Conservation (phyloP, 176 grass and related monocot species). For the Avena insularis region DNA sequence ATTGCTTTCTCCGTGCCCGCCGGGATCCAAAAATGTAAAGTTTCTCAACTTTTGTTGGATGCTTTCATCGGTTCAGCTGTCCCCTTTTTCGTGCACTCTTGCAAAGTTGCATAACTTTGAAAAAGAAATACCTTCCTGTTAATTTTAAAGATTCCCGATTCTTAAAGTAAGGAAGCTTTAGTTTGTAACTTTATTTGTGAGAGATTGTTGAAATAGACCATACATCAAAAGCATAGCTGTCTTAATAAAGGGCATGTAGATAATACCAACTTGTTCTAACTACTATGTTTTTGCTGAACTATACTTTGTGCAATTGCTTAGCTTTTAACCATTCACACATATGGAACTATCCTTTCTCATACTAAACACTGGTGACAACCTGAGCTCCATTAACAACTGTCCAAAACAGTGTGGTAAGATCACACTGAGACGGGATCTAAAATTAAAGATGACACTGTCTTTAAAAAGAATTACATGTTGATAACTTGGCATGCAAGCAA, state of each 20-base stretch:
- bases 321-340: neutral
- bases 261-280: neutral
- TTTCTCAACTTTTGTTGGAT: neutral
- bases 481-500: neutral
- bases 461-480: neutral
- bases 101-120: neutral
- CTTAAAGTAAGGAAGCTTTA: neutral
- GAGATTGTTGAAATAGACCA: too few species aligned
- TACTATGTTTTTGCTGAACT: neutral
- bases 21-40: neutral
- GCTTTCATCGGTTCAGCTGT: neutral
- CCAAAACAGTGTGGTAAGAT: neutral
- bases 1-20: neutral
- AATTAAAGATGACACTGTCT: neutral
- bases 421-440: neutral
- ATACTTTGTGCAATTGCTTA: neutral
- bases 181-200: neutral
- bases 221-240: neutral
- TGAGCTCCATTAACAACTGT: neutral
- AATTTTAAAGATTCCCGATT: neutral
- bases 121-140: neutral
- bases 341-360: neutral
- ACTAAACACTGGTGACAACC: neutral
- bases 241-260: neutral
- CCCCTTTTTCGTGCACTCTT: neutral